phyloP scores from a whole-genome alignment of 768 basidiomycete genomes.

The Suillus spraguei region DNA sequence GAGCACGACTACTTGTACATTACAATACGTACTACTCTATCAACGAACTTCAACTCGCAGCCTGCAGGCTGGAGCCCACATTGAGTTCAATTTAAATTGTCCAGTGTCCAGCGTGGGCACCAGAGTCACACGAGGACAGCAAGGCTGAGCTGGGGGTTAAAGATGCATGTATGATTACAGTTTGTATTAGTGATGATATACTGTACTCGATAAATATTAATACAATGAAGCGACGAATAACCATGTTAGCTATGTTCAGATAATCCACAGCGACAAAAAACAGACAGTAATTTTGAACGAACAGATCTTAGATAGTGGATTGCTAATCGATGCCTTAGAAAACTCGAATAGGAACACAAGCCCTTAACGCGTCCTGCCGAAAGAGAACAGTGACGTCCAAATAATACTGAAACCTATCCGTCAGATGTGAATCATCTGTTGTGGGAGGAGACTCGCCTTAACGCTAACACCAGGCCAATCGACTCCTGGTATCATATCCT shows the following conservation, averaged over 20 bases:
- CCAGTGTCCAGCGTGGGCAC: no score
- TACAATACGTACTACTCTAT: neutral
- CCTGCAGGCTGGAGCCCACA: no score
- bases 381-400: slow-evolving; percentile 69
- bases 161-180: neutral
- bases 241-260: no score
- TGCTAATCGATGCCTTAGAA: slow-evolving; percentile 45
- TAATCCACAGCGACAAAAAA: neutral
- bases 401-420: slow-evolving; percentile 55
- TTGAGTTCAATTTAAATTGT: neutral
- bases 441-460: slow-evolving; percentile 51
- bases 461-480: slow-evolving; percentile 70
- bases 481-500: slow-evolving; percentile 63
- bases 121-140: neutral
- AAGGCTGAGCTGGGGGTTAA: neutral
- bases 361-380: slow-evolving; percentile 62
- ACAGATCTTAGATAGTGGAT: slow-evolving; percentile 31
- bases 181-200: neutral
- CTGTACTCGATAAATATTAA: neutral
- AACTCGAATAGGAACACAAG: slow-evolving; percentile 63
- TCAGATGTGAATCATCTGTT: slow-evolving; percentile 2
- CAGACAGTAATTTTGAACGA: neutral
- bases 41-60: no score
- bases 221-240: neutral
- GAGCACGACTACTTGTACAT: neutral